These are phyloP conservation scores for Candida peoriensis DNA, from an alignment of 805 yeast genomes.

Conservation along the genomic window DNA sequence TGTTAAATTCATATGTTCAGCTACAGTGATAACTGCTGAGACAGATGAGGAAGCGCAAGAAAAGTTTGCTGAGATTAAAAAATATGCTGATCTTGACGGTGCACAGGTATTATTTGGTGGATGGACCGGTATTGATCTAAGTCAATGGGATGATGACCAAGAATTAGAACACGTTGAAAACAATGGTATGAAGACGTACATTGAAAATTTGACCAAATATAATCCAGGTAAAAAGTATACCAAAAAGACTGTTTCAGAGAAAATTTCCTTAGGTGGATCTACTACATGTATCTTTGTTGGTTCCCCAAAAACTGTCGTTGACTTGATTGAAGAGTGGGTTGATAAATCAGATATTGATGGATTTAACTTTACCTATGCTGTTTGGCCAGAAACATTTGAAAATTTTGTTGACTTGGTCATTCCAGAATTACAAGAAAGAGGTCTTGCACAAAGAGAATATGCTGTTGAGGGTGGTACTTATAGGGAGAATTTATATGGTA, in stretches of 20 bases:
- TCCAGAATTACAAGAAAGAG: conserved; percentile 33
- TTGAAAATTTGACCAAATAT: conserved; percentile 15
- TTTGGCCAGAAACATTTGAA: conserved; percentile 34
- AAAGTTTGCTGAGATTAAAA: conserved; percentile 26
- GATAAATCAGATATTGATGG: conserved; percentile 36
- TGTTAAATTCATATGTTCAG: conserved; percentile 3
- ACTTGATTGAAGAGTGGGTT: conserved; percentile 34
- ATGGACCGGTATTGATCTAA: conserved; percentile 36
- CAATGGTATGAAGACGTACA: conserved; percentile 11
- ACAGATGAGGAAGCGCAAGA: conserved; percentile 22
- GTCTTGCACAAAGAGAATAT: conserved; percentile 28
- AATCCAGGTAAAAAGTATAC: conserved; percentile 21
- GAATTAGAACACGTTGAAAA: conserved; percentile 28
- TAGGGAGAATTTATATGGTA: conserved; percentile 9
- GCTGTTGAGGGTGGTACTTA: conserved; percentile 19
- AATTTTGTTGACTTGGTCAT: conserved; percentile 31
- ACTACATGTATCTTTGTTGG: conserved; percentile 19
- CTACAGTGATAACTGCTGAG: not conserved
- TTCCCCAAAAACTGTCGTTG: conserved; percentile 32
- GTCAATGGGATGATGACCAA: conserved; percentile 28
- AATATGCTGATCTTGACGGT: conserved; percentile 32
- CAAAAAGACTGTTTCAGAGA: conserved; percentile 22
- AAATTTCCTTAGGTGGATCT: conserved; percentile 23
- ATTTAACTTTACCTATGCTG: conserved; percentile 34
- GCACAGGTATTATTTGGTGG: conserved; percentile 37